Evolutionary conservation across 2,329 filamentous ascomycete species (phyloP).

Genomic region (Penicillium sp.): DNA sequence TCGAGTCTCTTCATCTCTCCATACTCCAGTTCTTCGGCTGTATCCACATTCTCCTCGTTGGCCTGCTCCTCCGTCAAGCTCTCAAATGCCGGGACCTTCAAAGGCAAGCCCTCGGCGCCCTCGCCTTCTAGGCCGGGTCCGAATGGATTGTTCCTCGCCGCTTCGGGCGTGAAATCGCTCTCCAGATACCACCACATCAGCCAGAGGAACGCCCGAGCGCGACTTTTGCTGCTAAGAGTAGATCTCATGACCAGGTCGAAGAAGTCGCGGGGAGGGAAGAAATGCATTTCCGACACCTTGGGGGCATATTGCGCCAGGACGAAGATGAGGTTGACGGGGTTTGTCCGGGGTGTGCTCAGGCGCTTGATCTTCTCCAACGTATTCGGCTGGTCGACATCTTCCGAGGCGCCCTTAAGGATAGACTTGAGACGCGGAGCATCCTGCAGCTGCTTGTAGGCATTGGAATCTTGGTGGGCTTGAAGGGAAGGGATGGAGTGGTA

Average conservation of each 20-base stretch:
- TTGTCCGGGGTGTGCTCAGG: slow-evolving; percentile 68
- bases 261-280: slow-evolving; percentile 78
- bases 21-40: slow-evolving; percentile 45
- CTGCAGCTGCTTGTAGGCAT: slow-evolving; percentile 95
- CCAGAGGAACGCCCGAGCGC: slow-evolving; percentile 89
- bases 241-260: slow-evolving; percentile 95
- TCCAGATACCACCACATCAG: slow-evolving; percentile 99
- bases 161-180: slow-evolving; percentile 85
- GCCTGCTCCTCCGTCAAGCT: slow-evolving; percentile 47
- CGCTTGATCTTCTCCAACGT: slow-evolving; percentile 77
- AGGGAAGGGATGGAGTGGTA: slow-evolving; percentile 97
- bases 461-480: slow-evolving; percentile 89
- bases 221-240: slow-evolving; percentile 71
- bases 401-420: slow-evolving; percentile 91
- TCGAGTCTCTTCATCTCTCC: slow-evolving; percentile 47
- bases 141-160: slow-evolving; percentile 85
- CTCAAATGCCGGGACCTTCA: slow-evolving; percentile 46
- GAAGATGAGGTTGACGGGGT: slow-evolving; percentile 96
- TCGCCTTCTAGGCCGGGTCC: slow-evolving; percentile 52
- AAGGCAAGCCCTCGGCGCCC: slow-evolving; percentile 40
- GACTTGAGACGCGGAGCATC: slow-evolving; percentile 94
- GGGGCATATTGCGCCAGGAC: slow-evolving; percentile 83
- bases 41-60: slow-evolving; percentile 49
- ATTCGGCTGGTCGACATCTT: slow-evolving; percentile 79
- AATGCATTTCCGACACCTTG: slow-evolving; percentile 89